These are phyloP conservation scores for Annulohypoxylon nitens DNA, from an alignment of 495 filamentous ascomycete genomes.

Conservation along the genomic window DNA sequence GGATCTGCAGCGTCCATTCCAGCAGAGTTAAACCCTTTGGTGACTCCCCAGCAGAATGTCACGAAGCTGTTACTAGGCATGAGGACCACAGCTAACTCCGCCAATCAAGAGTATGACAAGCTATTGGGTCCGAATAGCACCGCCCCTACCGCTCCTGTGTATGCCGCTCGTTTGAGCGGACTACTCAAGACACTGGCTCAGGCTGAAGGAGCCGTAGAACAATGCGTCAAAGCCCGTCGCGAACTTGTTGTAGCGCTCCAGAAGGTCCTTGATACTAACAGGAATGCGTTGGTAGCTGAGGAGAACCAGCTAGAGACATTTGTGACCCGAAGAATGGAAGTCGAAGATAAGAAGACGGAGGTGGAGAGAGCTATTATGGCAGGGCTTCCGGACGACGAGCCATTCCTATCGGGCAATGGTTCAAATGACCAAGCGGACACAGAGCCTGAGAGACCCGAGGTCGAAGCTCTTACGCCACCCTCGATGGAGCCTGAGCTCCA, in stretches of 20 bases:
- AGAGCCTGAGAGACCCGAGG: slow-evolving; percentile 75
- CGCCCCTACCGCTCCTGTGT: slow-evolving; percentile 83
- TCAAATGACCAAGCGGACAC: slow-evolving; percentile 55
- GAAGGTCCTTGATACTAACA: slow-evolving; percentile 81
- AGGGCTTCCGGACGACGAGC: slow-evolving; percentile 67
- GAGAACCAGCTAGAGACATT: slow-evolving; percentile 72
- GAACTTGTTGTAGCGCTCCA: slow-evolving; percentile 83
- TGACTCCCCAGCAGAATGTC: slow-evolving; percentile 77
- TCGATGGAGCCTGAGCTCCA: slow-evolving; percentile 52
- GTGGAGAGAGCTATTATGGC: slow-evolving; percentile 92
- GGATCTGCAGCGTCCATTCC: slow-evolving; percentile 75
- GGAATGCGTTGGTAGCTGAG: slow-evolving; percentile 75
- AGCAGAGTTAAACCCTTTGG: slow-evolving; percentile 79
- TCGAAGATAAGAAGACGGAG: slow-evolving; percentile 82
- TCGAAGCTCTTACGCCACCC: slow-evolving; percentile 88
- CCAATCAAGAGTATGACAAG: slow-evolving; percentile 85
- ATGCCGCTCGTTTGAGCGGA: slow-evolving; percentile 88
- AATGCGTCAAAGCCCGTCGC: slow-evolving; percentile 87
- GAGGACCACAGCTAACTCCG: slow-evolving; percentile 72
- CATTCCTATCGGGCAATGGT: slow-evolving; percentile 48
- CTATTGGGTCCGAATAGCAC: slow-evolving; percentile 75
- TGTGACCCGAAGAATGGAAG: slow-evolving; percentile 68
- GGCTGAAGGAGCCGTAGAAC: slow-evolving; percentile 91
- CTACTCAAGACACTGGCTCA: slow-evolving; percentile 88
- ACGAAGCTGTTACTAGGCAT: slow-evolving; percentile 75